Percentiles rank a stretch among this genome's conserved stretches.
Conservation (phyloP, 1,284 basidiomycete species). For the Ceratobasidium sp. region DNA sequence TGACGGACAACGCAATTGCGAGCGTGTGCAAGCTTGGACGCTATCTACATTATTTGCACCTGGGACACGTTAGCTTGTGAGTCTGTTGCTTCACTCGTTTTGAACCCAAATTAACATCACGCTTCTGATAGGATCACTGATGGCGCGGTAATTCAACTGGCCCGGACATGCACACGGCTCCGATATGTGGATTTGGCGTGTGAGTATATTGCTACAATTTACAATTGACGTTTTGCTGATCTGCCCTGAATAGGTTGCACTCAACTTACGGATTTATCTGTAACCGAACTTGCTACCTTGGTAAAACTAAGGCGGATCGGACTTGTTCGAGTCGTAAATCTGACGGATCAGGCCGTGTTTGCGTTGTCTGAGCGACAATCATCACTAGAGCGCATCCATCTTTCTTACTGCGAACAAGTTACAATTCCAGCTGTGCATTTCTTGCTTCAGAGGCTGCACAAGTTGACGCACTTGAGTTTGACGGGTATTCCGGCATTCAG, state of each 20-base stretch:
- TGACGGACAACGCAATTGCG: slow-evolving; percentile 90
- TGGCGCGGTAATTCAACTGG: slow-evolving; percentile 85
- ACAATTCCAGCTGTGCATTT: slow-evolving; percentile 92
- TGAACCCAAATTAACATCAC: slow-evolving; percentile 8
- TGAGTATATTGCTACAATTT: slow-evolving; percentile 62
- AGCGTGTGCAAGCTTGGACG: slow-evolving; percentile 91
- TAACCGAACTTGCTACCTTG: slow-evolving; percentile 90
- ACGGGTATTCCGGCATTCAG: slow-evolving; percentile 97
- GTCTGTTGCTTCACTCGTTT: slow-evolving; percentile 48
- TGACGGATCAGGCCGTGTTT: slow-evolving; percentile 95
- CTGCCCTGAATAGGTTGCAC: slow-evolving; percentile 75
- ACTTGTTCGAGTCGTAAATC: slow-evolving; percentile 89
- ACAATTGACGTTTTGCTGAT: slow-evolving; percentile 40
- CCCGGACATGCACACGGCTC: slow-evolving; percentile 90
- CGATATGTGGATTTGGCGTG: slow-evolving; percentile 98
- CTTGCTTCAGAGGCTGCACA: slow-evolving; percentile 87
- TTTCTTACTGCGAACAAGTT: slow-evolving; percentile 98
- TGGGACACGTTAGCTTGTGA: slow-evolving; percentile 85
- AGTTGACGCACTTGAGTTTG: slow-evolving; percentile 94
- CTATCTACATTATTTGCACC: slow-evolving; percentile 94
- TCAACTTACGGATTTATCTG: slow-evolving; percentile 91
- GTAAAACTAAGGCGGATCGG: slow-evolving; percentile 95
- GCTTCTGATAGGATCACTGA: slow-evolving; percentile 82
- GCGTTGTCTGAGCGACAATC: slow-evolving; percentile 84
- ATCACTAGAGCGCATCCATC: slow-evolving; percentile 94